Conservation (phyloP, 129 eudicot genomes). For the Lonicera japonica region DNA sequence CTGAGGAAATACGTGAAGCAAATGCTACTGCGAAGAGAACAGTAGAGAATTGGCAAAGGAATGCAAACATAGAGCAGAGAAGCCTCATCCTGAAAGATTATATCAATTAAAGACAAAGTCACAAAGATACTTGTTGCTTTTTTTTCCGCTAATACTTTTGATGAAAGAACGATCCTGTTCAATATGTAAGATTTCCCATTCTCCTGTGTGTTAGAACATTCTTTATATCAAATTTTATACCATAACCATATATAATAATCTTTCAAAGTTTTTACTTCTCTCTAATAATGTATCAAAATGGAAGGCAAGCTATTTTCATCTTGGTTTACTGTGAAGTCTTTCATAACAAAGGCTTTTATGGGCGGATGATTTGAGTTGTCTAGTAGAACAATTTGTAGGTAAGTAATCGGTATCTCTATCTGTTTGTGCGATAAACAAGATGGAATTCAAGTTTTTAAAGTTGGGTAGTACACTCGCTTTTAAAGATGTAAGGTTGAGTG, state of each 20-base stretch:
- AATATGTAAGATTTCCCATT: not conserved
- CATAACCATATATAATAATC: not conserved
- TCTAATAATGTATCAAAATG: too few relatives aligned
- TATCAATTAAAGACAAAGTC: conserved; percentile 19
- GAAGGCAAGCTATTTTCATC: too few relatives aligned
- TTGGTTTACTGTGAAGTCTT: too few relatives aligned
- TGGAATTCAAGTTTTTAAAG: too few relatives aligned
- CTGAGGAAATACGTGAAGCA: conserved; percentile 61
- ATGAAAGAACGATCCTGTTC: not conserved
- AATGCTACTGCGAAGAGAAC: conserved; percentile 57
- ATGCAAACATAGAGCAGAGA: conserved; percentile 53
- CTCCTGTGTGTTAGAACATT: not conserved
- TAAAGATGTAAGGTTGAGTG: too few relatives aligned
- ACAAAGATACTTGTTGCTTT: conserved; percentile 1
- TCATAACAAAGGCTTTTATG: too few relatives aligned
- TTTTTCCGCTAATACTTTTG: conserved; percentile 12
- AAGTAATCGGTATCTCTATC: too few relatives aligned
- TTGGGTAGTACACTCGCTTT: too few relatives aligned
- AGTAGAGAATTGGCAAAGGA: conserved; percentile 76
- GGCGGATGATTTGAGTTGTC: too few relatives aligned
- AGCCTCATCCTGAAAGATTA: conserved; percentile 67
- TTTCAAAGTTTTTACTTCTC: too few relatives aligned
- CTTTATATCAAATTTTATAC: not conserved
- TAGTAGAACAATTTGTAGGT: too few relatives aligned
- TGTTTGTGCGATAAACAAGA: too few relatives aligned